Percentiles rank a stretch among this genome's conserved stretches.
Conservation (phyloP, 1,139 yeast species). For the Blastobotrys arbuscula region DNA sequence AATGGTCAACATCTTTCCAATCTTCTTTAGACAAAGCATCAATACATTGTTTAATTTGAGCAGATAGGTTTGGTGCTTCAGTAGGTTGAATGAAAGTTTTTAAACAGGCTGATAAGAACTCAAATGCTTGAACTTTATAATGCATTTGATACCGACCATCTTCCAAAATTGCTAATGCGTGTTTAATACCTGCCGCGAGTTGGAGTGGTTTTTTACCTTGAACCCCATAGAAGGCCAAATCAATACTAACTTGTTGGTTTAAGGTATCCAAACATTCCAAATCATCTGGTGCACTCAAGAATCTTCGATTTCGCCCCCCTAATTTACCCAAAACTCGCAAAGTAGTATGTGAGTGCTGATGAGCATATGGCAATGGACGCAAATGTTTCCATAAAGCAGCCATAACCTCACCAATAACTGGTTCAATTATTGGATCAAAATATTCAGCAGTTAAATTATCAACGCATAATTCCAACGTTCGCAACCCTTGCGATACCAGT, state of each 20-base stretch:
- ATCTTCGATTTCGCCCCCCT: conserved; percentile 92
- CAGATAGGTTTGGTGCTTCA: conserved; percentile 55
- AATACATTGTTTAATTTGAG: conserved; percentile 40
- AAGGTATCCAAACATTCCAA: conserved; percentile 52
- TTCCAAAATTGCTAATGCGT: conserved; percentile 63
- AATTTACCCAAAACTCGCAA: conserved; percentile 87
- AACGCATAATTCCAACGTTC: conserved; percentile 93
- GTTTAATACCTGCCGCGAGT: conserved; percentile 73
- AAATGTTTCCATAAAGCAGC: conserved; percentile 88
- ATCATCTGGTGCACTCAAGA: conserved; percentile 66
- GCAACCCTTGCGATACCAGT: conserved; percentile 84
- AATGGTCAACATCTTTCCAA: conserved; percentile 18
- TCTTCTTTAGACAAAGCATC: conserved; percentile 44
- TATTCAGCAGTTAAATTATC: conserved; percentile 95
- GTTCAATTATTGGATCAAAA: conserved; percentile 94
- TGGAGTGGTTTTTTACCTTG: conserved; percentile 59
- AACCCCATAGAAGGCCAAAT: conserved; percentile 67
- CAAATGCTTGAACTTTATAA: conserved; percentile 72
- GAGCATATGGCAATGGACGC: conserved; percentile 85
- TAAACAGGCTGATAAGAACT: conserved; percentile 60
- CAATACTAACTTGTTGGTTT: conserved; percentile 64
- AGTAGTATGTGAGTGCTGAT: conserved; percentile 91
- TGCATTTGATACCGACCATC: conserved; percentile 52
- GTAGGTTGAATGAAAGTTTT: conserved; percentile 64
- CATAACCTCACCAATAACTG: conserved; percentile 91